A percentile compares a stretch with the other conserved stretches of the same genome.
Conservation (phyloP, 805 yeast genomes). For the Candida chilensis region DNA sequence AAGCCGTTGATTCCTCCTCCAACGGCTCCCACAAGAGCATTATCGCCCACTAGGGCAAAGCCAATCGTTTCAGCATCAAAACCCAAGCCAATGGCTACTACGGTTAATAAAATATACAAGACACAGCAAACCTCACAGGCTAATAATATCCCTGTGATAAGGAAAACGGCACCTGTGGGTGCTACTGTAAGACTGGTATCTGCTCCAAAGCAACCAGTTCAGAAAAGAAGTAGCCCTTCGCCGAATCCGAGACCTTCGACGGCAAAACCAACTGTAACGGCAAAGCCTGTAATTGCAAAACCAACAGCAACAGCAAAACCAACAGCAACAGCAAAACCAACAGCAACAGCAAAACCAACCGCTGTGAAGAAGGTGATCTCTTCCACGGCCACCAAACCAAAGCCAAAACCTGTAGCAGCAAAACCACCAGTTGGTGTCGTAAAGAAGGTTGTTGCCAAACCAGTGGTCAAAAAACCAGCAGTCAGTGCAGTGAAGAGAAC, state of each 20-base stretch:
- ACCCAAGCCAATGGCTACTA: background rate
- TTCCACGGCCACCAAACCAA: conserved; percentile 1
- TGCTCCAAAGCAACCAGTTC: background rate
- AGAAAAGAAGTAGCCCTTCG: background rate
- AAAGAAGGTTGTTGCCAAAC: background rate
- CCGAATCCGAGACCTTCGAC: background rate
- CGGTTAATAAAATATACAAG: no score
- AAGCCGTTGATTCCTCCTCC: background rate
- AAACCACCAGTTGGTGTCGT: conserved; percentile 1
- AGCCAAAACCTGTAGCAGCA: conserved; percentile 3
- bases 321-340: background rate
- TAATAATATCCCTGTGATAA: background rate
- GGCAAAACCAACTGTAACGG: conserved; percentile 1
- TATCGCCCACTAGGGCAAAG: conserved; percentile 5
- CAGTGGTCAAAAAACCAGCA: background rate
- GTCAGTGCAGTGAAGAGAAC: background rate
- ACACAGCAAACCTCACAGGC: background rate
- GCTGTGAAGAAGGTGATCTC: background rate
- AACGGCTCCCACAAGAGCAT: conserved; percentile 2
- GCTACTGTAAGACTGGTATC: background rate
- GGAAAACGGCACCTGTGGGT: background rate
- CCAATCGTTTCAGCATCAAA: background rate
- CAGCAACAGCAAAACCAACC: conserved; percentile 2
- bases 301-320: background rate
- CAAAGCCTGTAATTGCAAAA: conserved; percentile 1